A percentile compares a stretch with the other conserved stretches of the same genome.
Conservation (phyloP, 176 grass and related monocot genomes). For the Hordeum vulgare region DNA sequence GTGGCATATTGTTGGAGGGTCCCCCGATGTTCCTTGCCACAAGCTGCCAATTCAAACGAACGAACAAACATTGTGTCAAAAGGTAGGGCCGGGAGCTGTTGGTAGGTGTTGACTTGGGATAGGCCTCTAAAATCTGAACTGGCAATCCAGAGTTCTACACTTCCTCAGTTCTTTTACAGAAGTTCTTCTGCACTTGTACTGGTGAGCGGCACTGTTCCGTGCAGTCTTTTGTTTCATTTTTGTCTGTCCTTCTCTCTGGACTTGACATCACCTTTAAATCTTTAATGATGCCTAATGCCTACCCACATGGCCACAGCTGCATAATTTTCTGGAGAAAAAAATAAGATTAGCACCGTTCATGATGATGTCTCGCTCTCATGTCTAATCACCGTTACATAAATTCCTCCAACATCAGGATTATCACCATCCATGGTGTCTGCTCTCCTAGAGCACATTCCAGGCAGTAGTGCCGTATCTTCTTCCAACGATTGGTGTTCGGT, state of each 20-base stretch:
- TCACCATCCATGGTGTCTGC: background rate
- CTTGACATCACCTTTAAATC: background rate
- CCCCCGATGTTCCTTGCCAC: background rate
- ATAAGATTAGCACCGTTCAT: background rate
- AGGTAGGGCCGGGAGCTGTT: background rate
- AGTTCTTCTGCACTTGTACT: background rate
- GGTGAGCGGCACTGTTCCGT: background rate
- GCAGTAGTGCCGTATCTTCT: background rate
- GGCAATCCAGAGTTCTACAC: background rate
- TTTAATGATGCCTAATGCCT: background rate
- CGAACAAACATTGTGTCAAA: conserved; percentile 16
- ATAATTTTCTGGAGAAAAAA: background rate
- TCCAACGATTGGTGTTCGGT: background rate
- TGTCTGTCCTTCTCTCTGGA: background rate
- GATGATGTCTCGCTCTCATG: background rate
- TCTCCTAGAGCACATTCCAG: background rate
- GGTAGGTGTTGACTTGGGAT: conserved; percentile 34
- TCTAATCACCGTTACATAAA: background rate
- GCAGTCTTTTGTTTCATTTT: background rate
- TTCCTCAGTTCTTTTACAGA: background rate
- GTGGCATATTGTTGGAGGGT: background rate
- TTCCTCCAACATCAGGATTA: background rate
- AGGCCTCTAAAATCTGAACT: background rate
- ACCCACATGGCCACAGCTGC: background rate
- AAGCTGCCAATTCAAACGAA: background rate